phyloP scores from a whole-genome alignment of 2,329 filamentous ascomycete species.

The Aspergillus candidus region DNA sequence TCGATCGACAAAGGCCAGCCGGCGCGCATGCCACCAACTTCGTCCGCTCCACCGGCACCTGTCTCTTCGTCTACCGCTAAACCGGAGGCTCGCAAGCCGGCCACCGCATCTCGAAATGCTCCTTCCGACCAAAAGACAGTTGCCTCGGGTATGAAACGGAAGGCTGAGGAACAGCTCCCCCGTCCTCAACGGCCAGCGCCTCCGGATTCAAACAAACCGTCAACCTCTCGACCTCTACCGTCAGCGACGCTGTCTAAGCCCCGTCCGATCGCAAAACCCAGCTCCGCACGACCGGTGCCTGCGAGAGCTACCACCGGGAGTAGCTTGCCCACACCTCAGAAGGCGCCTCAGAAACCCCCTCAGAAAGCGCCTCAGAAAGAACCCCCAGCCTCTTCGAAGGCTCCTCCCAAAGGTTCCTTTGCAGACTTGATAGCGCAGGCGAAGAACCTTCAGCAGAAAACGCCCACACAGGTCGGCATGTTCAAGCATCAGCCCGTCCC shows the following conservation, averaged over 20 bases:
- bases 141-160: constrained; percentile 33
- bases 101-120: constrained; percentile 10
- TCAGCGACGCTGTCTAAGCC: constrained; percentile 17
- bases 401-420: constrained; percentile 54
- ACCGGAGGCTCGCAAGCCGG: constrained; percentile 18
- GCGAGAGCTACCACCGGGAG: constrained; percentile 18
- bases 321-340: constrained; percentile 13
- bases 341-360: constrained; percentile 1
- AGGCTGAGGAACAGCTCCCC: constrained; percentile 37
- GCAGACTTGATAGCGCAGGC: constrained; percentile 55
- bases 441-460: constrained; percentile 47
- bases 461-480: constrained; percentile 42
- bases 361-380: too few relatives aligned
- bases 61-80: constrained; percentile 18
- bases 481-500: constrained; percentile 52
- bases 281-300: constrained; percentile 4
- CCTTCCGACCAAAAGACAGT: constrained; percentile 14
- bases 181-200: constrained; percentile 22
- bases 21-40: constrained; percentile 20
- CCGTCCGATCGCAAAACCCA: constrained; percentile 10
- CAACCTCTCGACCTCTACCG: constrained; percentile 13
- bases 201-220: constrained; percentile 15
- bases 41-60: constrained; percentile 18
- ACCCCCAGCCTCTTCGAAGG: constrained; percentile 28
- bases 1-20: constrained; percentile 43